These are phyloP conservation scores for Globisporangium recalcitrans DNA, from an alignment of 352 stramenopile genomes.

Conservation along the genomic window DNA sequence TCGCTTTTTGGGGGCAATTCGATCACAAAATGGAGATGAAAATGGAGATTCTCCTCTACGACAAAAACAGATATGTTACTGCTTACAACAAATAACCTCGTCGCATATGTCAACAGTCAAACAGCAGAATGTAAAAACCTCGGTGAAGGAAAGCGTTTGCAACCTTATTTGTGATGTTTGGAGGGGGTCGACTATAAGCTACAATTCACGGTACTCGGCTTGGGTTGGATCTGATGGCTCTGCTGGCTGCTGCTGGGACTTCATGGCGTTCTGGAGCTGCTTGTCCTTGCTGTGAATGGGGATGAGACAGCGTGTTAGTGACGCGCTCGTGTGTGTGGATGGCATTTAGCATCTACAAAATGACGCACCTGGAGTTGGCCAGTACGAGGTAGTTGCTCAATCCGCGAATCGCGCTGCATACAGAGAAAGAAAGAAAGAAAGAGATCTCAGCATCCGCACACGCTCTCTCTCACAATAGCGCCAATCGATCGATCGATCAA, in stretches of 20 bases:
- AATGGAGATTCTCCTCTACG: too few relatives aligned
- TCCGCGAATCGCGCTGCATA: constrained; percentile 61
- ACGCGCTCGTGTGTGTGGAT: background rate
- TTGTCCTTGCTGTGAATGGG: constrained; percentile 70
- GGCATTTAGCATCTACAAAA: background rate
- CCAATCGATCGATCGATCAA: background rate
- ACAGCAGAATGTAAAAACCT: background rate
- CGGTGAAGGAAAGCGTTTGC: background rate
- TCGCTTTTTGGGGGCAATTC: constrained; percentile 4
- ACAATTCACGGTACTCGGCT: constrained; percentile 79
- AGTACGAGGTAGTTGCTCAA: constrained; percentile 87
- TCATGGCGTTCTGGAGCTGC: constrained; percentile 77
- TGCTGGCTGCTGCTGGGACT: constrained; percentile 35
- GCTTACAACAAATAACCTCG: background rate
- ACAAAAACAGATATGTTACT: too few relatives aligned
- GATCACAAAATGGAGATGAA: background rate
- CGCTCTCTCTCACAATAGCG: background rate
- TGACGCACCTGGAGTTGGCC: constrained; percentile 73
- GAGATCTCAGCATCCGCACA: constrained; percentile 9
- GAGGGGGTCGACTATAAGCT: constrained; percentile 10
- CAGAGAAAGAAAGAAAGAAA: too few relatives aligned
- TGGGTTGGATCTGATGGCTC: constrained; percentile 37
- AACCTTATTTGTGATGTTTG: background rate
- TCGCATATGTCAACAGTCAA: background rate
- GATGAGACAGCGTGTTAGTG: background rate